phyloP scores from a whole-genome alignment of 2,329 filamentous ascomycete genomes.

The Aspergillus aculeatus region DNA sequence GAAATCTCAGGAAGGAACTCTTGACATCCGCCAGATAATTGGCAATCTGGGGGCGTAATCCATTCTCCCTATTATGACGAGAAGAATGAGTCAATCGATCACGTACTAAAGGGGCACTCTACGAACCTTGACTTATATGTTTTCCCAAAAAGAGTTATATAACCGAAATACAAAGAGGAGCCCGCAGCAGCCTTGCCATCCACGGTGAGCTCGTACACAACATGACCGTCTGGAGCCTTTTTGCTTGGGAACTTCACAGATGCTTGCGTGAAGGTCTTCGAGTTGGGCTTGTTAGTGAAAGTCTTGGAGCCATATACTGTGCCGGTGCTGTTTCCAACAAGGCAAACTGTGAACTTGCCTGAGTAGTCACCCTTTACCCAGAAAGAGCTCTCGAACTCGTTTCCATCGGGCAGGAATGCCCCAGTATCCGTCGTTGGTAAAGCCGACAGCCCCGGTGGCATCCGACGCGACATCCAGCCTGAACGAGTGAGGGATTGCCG shows the following conservation, averaged over 20 bases:
- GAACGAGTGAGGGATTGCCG: conserved; percentile 54
- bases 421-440: conserved; percentile 45
- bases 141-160: conserved; percentile 10
- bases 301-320: conserved; percentile 20
- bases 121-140: not conserved
- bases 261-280: conserved; percentile 18
- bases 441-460: conserved; percentile 20
- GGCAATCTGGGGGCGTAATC: too few relatives aligned
- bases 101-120: too few relatives aligned
- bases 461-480: conserved; percentile 31
- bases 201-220: conserved; percentile 17
- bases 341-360: conserved; percentile 17
- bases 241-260: conserved; percentile 18
- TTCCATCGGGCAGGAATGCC: conserved; percentile 24
- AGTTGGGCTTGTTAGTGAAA: conserved; percentile 15
- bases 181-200: conserved; percentile 13
- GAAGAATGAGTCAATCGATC: too few relatives aligned
- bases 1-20: too few relatives aligned
- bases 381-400: conserved; percentile 22
- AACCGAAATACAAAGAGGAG: conserved; percentile 19
- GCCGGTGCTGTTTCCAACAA: conserved; percentile 18
- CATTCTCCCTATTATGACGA: too few relatives aligned
- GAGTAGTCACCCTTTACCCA: conserved; percentile 26
- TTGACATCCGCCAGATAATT: too few relatives aligned
- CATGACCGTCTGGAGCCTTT: conserved; percentile 17